Base-by-base conservation (phyloP, 2,329 filamentous ascomycete genomes). In the Aspergillus aculeatinus region DNA sequence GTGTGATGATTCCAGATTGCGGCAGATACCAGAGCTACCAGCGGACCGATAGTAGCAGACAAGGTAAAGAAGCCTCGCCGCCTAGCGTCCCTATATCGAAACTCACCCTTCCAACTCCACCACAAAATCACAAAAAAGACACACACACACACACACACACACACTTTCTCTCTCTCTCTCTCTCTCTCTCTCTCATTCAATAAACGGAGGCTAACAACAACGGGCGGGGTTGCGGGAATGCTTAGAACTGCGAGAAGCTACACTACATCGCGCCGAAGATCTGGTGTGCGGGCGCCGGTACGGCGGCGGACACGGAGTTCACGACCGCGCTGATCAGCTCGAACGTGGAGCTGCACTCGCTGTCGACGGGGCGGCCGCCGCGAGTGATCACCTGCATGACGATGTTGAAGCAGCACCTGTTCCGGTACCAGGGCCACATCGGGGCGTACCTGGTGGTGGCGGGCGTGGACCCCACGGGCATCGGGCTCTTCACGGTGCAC, bases 311-410 rank as follows among this genome's bases (percentile, higher is more conserved):
- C 79, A 98, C 94, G 67, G 95, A 99, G 82, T 99, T 99, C 84
- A 99, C 95, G 70, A 99, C 95, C 61, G 90, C 94, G 75, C 88
- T 99, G 79, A 96, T 98, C 83, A 97, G 93, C 73, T 99, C 95
- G 67, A 95, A 98, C 82, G 89, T 99, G 76, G 95, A 99, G 83
- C 88, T 99, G 63, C 95, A 99, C 83, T 87, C 94, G 58, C 89
- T 99, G 71, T 97, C 92, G 59, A 98, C 95, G 31, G 94, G 94
- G 78, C 94, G 95, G 77, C 92, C 95, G 79, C 94, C 95, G 62
- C 92, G 95, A 75, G 96, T 99, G 69, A 93, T 97, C 68, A 99
- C 95, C 64, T 96, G 93, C 84, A 99, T 99, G 95, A 99, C 95
- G 55, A 89, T 99, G 83, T 89, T 99, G 67, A 99, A 99, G 85